phyloP scores from a whole-genome alignment of 495 filamentous ascomycete genomes.

The Aspergillus sclerotiicarbonarius region DNA sequence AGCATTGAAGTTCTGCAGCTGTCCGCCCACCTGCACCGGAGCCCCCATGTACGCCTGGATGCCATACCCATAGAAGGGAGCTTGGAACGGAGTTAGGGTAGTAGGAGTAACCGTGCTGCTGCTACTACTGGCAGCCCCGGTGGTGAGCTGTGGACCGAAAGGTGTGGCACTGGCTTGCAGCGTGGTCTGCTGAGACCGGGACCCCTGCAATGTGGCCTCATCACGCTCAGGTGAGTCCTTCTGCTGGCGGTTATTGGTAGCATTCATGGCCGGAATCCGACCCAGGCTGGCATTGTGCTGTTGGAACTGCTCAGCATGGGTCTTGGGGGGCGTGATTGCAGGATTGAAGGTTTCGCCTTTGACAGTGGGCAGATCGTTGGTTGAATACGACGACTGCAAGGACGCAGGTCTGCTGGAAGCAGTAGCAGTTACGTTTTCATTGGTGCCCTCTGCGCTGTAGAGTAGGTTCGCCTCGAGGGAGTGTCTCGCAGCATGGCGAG shows the following conservation, averaged over 20 bases:
- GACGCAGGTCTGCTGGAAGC: conserved; percentile 33
- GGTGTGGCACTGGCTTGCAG: conserved; percentile 75
- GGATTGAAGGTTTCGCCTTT: conserved; percentile 56
- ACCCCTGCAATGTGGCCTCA: conserved; percentile 33
- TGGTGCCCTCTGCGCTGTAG: conserved; percentile 29
- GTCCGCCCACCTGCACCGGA: conserved; percentile 26
- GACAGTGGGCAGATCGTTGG: conserved; percentile 84
- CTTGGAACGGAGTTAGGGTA: conserved; percentile 26
- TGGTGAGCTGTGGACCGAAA: conserved; percentile 53
- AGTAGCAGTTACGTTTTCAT: conserved; percentile 26
- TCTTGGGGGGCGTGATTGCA: conserved; percentile 57
- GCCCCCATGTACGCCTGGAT: conserved; percentile 34
- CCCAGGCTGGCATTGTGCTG: conserved; percentile 81
- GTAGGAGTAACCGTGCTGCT: conserved; percentile 20
- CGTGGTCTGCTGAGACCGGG: conserved; percentile 60
- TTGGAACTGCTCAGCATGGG: conserved; percentile 72
- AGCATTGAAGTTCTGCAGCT: conserved; percentile 27
- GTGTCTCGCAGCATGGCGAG: conserved; percentile 45
- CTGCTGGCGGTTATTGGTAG: conserved; percentile 60
- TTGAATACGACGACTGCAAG: conserved; percentile 83
- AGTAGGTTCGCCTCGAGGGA: conserved; percentile 54
- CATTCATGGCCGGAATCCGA: conserved; percentile 62
- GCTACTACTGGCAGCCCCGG: conserved; percentile 20
- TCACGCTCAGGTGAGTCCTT: conserved; percentile 60
- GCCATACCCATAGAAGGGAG: conserved; percentile 34